Conservation (phyloP, 139 green algal species). For the Deuterostichococcus epilithicus region DNA sequence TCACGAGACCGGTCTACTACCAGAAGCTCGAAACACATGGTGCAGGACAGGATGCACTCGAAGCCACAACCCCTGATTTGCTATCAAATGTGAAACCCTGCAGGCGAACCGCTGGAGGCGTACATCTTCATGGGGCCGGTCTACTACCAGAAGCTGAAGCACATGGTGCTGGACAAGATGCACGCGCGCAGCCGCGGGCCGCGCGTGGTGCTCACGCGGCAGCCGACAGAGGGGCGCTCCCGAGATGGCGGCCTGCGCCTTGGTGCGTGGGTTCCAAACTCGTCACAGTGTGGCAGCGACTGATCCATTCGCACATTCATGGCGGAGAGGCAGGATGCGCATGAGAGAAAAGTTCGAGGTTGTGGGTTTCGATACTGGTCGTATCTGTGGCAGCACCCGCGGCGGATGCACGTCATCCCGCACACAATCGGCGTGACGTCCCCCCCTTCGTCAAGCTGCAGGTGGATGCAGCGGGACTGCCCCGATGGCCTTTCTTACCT, state of each 20-base stretch:
- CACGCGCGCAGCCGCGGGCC: constrained; percentile 84
- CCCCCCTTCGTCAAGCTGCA: background rate
- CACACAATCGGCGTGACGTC: background rate
- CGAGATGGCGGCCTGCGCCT: constrained; percentile 90
- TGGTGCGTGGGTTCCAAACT: constrained; percentile 25
- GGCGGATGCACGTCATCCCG: no score
- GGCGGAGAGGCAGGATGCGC: no score
- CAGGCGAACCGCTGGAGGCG: constrained; percentile 88
- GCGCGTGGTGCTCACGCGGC: constrained; percentile 89
- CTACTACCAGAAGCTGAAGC: constrained; percentile 99
- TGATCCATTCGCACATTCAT: no score
- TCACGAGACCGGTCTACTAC: constrained; percentile 99
- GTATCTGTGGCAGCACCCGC: no score
- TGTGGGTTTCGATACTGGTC: no score
- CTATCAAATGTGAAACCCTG: no score
- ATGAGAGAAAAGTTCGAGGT: no score
- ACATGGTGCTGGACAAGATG: constrained; percentile 99
- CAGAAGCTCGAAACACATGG: constrained; percentile 99
- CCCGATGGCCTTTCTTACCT: background rate
- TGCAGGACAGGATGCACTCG: constrained; percentile 99
- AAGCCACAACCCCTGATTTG: no score
- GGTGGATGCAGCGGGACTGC: constrained; percentile 24
- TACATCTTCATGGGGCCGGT: constrained; percentile 99
- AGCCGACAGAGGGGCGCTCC: constrained; percentile 93
- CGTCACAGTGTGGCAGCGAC: no score